Conservation (phyloP, 139 green algal genomes). For the Coccomyxa sp. region DNA sequence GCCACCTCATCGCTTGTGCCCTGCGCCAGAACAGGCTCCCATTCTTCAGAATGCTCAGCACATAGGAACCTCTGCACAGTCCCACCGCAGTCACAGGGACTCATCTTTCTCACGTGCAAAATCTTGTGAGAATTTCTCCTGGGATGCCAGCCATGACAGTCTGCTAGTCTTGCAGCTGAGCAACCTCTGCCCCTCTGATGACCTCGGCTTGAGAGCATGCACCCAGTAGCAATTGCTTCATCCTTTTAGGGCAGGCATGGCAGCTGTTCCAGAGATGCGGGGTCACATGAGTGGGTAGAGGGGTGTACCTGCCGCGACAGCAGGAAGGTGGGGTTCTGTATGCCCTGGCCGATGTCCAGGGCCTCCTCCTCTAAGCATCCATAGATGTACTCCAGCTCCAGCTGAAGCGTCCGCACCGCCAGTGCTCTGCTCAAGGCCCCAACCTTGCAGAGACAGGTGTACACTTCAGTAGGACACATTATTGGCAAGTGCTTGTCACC, state of each 20-base stretch:
- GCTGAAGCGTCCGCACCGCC: conserved; percentile 76
- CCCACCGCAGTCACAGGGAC: neutral
- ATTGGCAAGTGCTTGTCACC: too few species aligned
- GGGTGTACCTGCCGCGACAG: conserved; percentile 13
- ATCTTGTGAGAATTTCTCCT: neutral
- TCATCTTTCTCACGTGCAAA: neutral
- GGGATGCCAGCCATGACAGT: too few species aligned
- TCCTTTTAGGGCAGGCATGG: neutral
- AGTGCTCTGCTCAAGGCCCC: conserved; percentile 36
- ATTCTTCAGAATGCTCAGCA: neutral
- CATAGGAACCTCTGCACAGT: neutral
- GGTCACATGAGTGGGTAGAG: too few species aligned
- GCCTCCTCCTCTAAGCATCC: conserved; percentile 82
- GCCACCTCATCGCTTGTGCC: conserved; percentile 31
- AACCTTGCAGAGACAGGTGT: too few species aligned
- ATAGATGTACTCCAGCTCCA: conserved; percentile 92
- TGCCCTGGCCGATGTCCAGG: conserved; percentile 54
- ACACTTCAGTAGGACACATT: too few species aligned
- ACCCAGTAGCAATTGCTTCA: neutral
- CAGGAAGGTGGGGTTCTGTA: conserved; percentile 17
- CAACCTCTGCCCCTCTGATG: too few species aligned
- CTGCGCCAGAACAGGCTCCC: conserved; percentile 2
- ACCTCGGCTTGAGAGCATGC: neutral
- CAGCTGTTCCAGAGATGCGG: too few species aligned
- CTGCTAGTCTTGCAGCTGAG: too few species aligned